Base-by-base conservation (phyloP, 2,329 filamentous ascomycete genomes). In the Pseudodiploospora longispora region DNA sequence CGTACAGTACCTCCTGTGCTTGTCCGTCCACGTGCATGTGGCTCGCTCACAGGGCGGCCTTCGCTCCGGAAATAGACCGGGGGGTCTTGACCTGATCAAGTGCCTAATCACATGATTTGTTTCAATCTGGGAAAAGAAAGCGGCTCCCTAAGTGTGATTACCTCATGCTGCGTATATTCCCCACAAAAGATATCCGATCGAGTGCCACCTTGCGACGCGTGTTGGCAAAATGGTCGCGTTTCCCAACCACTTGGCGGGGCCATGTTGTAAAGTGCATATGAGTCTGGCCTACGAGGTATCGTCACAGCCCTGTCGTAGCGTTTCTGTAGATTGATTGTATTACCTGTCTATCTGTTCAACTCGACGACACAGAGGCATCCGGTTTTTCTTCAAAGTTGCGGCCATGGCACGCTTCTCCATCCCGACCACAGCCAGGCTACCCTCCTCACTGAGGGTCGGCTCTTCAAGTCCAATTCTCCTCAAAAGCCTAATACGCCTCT, bases 371-470 rank as follows among this genome's bases (percentile, higher is more conserved):
- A 19, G 19, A 19, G 19, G 19, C 19, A 19, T 19, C 19, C 19
- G 19, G 19, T 19, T 19, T 19, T 19, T 19, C 19, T 7, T 31
- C n/a, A 10, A 28, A 36, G 6, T 30, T 30, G 9, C 37, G 27
- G 38, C 36, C 49, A 78, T 78, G 74, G 65, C 74, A 41, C 72
- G 69, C 42, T 66, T 85, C 47, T 82, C 82, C 44, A 70, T 87
- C 33, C 86, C 87, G 12, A 86, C 84, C 38, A 80, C 78, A 41
- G 80, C 80, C 44, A 80, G 83, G 52, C 75, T 93, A 40, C 75
- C 83, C n/a, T 82, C 85, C 41, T 75, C 78, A 29, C 72, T 88
- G 51, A 81, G 81, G 54, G 74, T 91, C 56, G 75, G 81, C 46
- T 70, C 83, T 6, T 70, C 76, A 47, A 84, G 83, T 57, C 69